A percentile compares a stretch with the other conserved stretches of the same genome.
These are phyloP conservation scores for Calonectria fujianensis DNA, from an alignment of 2,329 filamentous ascomycete species.

Conservation along the genomic window DNA sequence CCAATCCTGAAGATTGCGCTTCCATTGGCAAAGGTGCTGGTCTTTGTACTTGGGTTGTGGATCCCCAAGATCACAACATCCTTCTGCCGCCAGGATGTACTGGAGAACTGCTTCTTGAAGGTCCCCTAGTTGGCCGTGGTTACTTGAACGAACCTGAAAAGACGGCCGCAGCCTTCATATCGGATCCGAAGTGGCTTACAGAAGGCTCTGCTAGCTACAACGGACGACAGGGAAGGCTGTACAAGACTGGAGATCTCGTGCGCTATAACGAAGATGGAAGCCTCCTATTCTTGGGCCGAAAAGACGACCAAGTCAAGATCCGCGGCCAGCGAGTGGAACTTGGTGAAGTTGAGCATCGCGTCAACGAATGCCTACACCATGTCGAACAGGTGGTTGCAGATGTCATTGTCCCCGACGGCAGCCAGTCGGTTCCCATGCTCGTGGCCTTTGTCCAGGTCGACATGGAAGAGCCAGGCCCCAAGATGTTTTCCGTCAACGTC, in stretches of 20 bases:
- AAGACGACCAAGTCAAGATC: slow-evolving; percentile 51
- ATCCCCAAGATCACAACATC: slow-evolving; percentile 50
- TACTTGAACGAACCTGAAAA: slow-evolving; percentile 68
- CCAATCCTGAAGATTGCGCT: neutral
- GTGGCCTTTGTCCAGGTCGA: slow-evolving; percentile 25
- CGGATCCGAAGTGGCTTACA: slow-evolving; percentile 63
- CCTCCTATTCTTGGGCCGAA: slow-evolving; percentile 44
- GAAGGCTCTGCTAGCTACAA: neutral
- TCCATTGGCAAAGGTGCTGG: slow-evolving; percentile 38
- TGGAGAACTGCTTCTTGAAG: slow-evolving; percentile 61
- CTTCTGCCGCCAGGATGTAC: slow-evolving; percentile 55
- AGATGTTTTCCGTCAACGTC: neutral
- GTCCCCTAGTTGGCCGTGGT: slow-evolving; percentile 68
- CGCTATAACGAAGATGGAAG: slow-evolving; percentile 42
- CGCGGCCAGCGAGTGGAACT: slow-evolving; percentile 51
- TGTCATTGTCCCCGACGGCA: slow-evolving; percentile 9
- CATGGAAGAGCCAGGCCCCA: neutral
- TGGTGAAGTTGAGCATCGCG: slow-evolving; percentile 47
- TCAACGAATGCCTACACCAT: slow-evolving; percentile 16
- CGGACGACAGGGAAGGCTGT: slow-evolving; percentile 41
- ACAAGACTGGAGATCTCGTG: slow-evolving; percentile 48
- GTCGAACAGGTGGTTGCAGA: slow-evolving; percentile 29
- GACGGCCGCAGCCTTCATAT: slow-evolving; percentile 67
- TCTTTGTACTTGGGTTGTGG: slow-evolving; percentile 53
- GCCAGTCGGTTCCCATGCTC: slow-evolving; percentile 2